A percentile compares a stretch with the other conserved stretches of the same genome.
Evolutionary conservation across 805 yeast genomes (phyloP).

Genomic region (Torulaspora franciscae): DNA sequence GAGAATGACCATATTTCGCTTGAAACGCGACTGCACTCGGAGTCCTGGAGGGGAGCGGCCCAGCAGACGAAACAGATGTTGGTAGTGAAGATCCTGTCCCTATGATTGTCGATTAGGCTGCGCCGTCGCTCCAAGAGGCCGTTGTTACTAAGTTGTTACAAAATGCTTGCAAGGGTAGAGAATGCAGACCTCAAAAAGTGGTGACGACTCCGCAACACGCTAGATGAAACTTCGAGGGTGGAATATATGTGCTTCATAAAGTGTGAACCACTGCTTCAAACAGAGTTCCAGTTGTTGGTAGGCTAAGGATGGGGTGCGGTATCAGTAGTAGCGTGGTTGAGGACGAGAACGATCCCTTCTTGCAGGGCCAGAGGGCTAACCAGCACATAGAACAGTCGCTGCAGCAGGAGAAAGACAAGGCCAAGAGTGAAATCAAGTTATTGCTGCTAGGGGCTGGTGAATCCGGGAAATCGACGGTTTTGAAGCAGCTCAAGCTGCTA

Average conservation of each 20-base stretch:
- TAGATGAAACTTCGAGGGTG: background rate
- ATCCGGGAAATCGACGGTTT: slow-evolving; percentile 87
- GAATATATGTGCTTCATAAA: background rate
- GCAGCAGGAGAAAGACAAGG: slow-evolving; percentile 47
- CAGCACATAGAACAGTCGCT: slow-evolving; percentile 62
- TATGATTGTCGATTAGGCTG: too few relatives aligned
- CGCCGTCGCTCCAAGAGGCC: background rate
- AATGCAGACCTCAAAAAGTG: background rate
- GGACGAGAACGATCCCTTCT: slow-evolving; percentile 49
- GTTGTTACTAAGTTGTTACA: background rate
- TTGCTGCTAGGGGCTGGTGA: slow-evolving; percentile 91
- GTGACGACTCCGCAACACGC: background rate
- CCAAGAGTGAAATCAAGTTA: slow-evolving; percentile 60
- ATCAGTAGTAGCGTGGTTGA: slow-evolving; percentile 43
- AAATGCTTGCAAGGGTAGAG: background rate
- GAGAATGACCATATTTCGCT: too few relatives aligned
- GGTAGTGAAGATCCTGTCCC: too few relatives aligned
- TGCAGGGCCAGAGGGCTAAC: slow-evolving; percentile 50
- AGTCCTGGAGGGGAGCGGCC: too few relatives aligned
- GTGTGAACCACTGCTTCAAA: background rate
- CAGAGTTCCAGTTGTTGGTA: background rate
- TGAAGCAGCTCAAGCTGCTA: slow-evolving; percentile 79
- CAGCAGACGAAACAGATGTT: too few relatives aligned
- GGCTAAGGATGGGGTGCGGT: slow-evolving; percentile 60
- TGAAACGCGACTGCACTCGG: too few relatives aligned